Percentiles rank a stretch among this genome's conserved stretches.
Conservation (phyloP, 2,329 filamentous ascomycete species). For the Chaetomium sp. region DNA sequence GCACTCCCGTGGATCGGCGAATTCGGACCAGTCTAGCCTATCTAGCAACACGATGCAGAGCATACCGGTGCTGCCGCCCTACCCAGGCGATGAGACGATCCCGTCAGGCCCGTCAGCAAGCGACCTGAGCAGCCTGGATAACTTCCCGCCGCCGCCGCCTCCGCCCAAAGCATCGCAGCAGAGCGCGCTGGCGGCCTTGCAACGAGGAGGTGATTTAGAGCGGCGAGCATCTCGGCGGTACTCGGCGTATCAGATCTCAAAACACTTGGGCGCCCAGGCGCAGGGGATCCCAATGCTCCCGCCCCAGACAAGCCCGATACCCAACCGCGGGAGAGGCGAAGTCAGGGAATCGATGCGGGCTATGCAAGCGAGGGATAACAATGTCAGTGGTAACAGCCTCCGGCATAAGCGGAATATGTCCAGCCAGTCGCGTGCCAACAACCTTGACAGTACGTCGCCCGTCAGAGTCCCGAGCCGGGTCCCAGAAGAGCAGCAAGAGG, state of each 20-base stretch:
- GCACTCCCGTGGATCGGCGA: slow-evolving; percentile 43
- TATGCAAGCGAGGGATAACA: slow-evolving; percentile 48
- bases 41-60: slow-evolving; percentile 73
- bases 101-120: slow-evolving; percentile 38
- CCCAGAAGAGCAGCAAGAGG: slow-evolving; percentile 49
- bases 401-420: slow-evolving; percentile 45
- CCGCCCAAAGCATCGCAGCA: slow-evolving; percentile 78
- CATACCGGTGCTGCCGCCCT: slow-evolving; percentile 67
- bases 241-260: slow-evolving; percentile 94
- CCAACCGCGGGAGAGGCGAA: slow-evolving; percentile 74
- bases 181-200: slow-evolving; percentile 83
- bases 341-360: slow-evolving; percentile 76
- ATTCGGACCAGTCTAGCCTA: slow-evolving; percentile 57
- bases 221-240: slow-evolving; percentile 87
- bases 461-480: slow-evolving; percentile 54
- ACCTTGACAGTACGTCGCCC: slow-evolving; percentile 51
- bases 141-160: slow-evolving; percentile 68
- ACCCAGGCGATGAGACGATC: slow-evolving; percentile 55
- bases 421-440: slow-evolving; percentile 32
- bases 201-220: slow-evolving; percentile 87
- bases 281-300: slow-evolving; percentile 84
- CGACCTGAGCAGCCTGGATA: slow-evolving; percentile 51
- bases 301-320: slow-evolving; percentile 72
- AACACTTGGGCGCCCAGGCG: slow-evolving; percentile 74
- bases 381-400: slow-evolving; percentile 13